Base-by-base conservation (phyloP, 2,329 filamentous ascomycete species). In the Seiridium cupressi region DNA sequence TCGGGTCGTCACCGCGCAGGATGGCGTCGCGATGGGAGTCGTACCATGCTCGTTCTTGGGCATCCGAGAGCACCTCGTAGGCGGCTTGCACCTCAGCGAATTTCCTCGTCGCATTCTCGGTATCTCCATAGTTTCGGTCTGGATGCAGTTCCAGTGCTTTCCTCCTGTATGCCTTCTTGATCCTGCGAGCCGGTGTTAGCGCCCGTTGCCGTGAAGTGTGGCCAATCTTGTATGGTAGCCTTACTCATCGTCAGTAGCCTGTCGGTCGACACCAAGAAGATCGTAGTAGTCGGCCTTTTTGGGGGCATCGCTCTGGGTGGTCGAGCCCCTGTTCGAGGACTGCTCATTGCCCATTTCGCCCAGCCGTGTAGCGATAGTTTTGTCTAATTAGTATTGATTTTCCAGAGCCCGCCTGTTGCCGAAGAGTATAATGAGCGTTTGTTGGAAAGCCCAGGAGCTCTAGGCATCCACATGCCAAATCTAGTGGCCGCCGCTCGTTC, bases 41-140 rank as follows among this genome's bases (percentile, higher is more conserved):
- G 77, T 99, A 99, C 95, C 95, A 99, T 38, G 93, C 90, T 67
- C 95, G 87, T 74, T 99, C 95, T 73, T 99, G 94, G 9, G 93
- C 88, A 73, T 99, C 95, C 1, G 93, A 96, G 1, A 99, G 84
- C n/a, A 99, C 87, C 74, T 98, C 92, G 73, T 99, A 96, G 51
- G 95, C 95, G 42, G 93, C 85, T 74, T 97, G 94, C 35, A 98
- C 84, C 71, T 97, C 93, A 55, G 95, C 93, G 72, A 99, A 99
- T 57, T 89, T 87, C 65, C 82, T 85, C 1, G 95, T 99, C 2
- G 94, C 89, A 64, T 87, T 85, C 69, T 96, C 92, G 62, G 90
- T 88, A 70, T 97, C 89, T 68, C 91, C 89, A 73, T 90, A 89
- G 74, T 99, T 99, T 66, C 93, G 90, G 76, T 99, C 95, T 0